Evolutionary conservation across 129 eudicot genomes (phyloP).

Genomic region (Chrysanthemum makinoi): DNA sequence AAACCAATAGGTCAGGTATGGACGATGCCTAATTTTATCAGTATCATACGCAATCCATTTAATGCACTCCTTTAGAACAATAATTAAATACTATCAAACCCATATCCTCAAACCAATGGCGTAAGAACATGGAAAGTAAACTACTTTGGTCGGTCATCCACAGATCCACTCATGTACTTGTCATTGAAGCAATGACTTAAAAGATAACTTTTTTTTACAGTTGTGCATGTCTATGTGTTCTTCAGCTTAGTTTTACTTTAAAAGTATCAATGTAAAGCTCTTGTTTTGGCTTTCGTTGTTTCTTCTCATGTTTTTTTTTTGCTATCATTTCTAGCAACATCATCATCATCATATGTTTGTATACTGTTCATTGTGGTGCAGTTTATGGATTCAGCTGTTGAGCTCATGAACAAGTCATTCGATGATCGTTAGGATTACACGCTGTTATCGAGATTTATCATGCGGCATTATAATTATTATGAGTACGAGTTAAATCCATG

Average conservation of each 20-base stretch:
- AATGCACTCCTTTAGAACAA: too few species aligned
- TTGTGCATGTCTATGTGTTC: slow-evolving; percentile 24
- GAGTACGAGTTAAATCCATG: slow-evolving; percentile 24
- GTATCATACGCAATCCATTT: too few species aligned
- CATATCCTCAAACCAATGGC: not conserved
- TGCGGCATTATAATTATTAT: slow-evolving; percentile 16
- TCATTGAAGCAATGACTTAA: not conserved
- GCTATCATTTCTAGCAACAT: not conserved
- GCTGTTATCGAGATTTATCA: slow-evolving; percentile 9
- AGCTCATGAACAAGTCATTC: slow-evolving; percentile 72
- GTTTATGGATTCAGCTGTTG: slow-evolving; percentile 90
- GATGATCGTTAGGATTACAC: slow-evolving; percentile 53
- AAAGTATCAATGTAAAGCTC: not conserved
- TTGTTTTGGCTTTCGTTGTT: not conserved
- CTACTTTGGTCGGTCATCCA: slow-evolving; percentile 9
- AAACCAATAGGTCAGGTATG: too few species aligned
- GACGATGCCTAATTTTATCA: too few species aligned
- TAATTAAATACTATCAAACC: too few species aligned
- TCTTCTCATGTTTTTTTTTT: not conserved
- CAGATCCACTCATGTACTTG: slow-evolving; percentile 9
- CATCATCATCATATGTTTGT: slow-evolving; percentile 4
- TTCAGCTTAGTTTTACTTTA: not conserved
- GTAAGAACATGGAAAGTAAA: slow-evolving; percentile 9
- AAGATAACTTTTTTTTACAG: not conserved
- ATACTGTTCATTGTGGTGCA: slow-evolving; percentile 42